Base-by-base conservation (phyloP, 2,329 filamentous ascomycete species). In the Didymellaceae sp. region DNA sequence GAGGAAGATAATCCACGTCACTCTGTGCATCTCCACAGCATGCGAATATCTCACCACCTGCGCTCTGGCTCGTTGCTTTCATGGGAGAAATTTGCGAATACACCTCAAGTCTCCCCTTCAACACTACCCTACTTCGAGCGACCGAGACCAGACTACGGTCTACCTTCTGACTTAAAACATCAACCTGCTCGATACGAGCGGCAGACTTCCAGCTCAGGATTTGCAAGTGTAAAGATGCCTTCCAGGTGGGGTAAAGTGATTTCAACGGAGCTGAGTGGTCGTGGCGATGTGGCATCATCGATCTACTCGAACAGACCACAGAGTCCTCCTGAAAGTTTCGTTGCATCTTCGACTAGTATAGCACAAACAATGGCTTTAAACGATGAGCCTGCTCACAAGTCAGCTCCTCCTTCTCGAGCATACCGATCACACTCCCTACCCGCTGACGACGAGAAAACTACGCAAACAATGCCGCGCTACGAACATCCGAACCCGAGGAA, bases 11-110 rank as follows among this genome's bases (percentile, higher is more conserved):
- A 61, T 6, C 50, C 58, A 13, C 64, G 63, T 14, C 58, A 49
- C 11, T 73, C 68, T n/a, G 62, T 77, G 2, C 76, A 77, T 51
- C 65, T 78, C 1, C 62, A 74, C 40, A 72, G 67, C 24, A 77
- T 78, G 75, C 68, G 73, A 10, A 78, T 78, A 21, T 76, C 74
- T 2, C 72, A 76, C 41, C 75, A 77, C 58, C 61, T 78, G 11
- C 74, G 76, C 6, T 77, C 74, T 6, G 69, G 70, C 13, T 78
- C 75, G 6, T 53, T 73, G 3, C 61, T 71, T 10, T 68, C 73
- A 3, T 76, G 74, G 65, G 63, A 71, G 16, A 61, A 64, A 41
- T 55, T 67, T 30, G 56, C 57, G 14, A 59, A 65, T 37, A 45
- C 56, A 10, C 51, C 63, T 20, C 61, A 65, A 6, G 18, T 63